A percentile compares a stretch with the other conserved stretches of the same genome.
Evolutionary conservation across 179 eudicot genomes (phyloP).

Genomic region (Heliamphora pulchella): DNA sequence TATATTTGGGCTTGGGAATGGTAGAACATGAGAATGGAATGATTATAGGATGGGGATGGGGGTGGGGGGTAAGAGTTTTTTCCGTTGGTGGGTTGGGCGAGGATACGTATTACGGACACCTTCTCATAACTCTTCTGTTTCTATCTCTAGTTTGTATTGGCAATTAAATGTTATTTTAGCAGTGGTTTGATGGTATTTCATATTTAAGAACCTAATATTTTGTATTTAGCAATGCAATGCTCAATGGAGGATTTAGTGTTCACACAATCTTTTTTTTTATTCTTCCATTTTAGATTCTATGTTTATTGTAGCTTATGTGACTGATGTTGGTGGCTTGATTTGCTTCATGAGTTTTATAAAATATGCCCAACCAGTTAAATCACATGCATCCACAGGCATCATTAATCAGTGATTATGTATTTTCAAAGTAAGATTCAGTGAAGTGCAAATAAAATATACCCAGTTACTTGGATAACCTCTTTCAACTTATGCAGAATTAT

Average conservation of each 20-base stretch:
- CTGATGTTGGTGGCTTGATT: neutral
- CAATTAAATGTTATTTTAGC: neutral
- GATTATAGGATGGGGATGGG: neutral
- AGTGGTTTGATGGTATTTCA: too few species aligned
- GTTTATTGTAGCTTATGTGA: neutral
- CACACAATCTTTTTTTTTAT: neutral
- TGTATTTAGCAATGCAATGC: too few species aligned
- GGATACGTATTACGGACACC: neutral
- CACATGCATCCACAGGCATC: conserved; percentile 13
- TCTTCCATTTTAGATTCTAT: neutral
- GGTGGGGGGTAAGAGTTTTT: neutral
- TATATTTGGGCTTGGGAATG: neutral
- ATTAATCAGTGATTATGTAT: neutral
- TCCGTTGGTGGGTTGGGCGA: neutral
- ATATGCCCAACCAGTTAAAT: conserved; percentile 1
- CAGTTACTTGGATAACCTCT: neutral
- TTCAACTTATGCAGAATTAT: conserved; percentile 51
- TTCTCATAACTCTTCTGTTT: neutral
- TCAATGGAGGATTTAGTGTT: neutral
- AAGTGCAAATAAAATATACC: neutral
- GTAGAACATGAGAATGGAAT: neutral
- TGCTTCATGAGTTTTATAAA: neutral
- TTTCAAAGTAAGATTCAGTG: neutral
- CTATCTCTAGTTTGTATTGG: neutral
- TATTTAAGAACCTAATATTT: too few species aligned